These are phyloP conservation scores for Mortierella sp. DNA, from an alignment of 371 early-diverging fungal species.

Conservation along the genomic window DNA sequence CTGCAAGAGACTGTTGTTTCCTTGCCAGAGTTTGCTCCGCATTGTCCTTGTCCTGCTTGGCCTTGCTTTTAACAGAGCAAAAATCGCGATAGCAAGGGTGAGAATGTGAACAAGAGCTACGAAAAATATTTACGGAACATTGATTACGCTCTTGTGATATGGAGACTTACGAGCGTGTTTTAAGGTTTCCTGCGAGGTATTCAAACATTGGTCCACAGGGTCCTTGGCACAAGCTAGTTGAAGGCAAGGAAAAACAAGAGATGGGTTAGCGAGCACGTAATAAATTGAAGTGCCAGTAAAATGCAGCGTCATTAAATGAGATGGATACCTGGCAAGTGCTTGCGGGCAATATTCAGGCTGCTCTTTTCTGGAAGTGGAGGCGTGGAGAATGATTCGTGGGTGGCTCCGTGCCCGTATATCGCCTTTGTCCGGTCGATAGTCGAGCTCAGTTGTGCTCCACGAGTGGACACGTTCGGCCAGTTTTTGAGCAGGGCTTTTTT, in stretches of 20 bases:
- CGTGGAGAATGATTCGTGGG: not conserved
- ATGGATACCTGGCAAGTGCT: constrained; percentile 16
- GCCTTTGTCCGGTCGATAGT: constrained; percentile 26
- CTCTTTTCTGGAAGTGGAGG: not conserved
- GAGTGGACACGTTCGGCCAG: constrained; percentile 40
- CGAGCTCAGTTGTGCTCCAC: constrained; percentile 35
- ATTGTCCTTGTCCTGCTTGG: too few relatives aligned
- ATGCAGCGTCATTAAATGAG: not conserved
- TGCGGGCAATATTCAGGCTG: constrained; percentile 20
- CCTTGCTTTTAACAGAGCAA: not conserved
- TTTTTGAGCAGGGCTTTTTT: not conserved
- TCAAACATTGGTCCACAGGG: constrained; percentile 38
- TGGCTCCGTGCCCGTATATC: constrained; percentile 13
- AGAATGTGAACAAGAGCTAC: not conserved
- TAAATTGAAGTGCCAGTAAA: not conserved
- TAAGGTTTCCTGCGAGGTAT: constrained; percentile 30
- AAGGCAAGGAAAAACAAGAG: not conserved
- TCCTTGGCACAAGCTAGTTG: constrained; percentile 33
- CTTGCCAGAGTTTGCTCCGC: constrained; percentile 7
- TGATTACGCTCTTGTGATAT: not conserved
- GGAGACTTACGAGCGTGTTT: constrained; percentile 36
- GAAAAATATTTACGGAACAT: not conserved
- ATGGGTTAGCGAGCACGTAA: not conserved
- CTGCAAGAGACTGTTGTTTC: too few relatives aligned
- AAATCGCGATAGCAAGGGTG: not conserved